A percentile compares a stretch with the other conserved stretches of the same genome.
These are phyloP conservation scores for Pleurotus giganteus DNA, from an alignment of 768 basidiomycete species.

Conservation along the genomic window DNA sequence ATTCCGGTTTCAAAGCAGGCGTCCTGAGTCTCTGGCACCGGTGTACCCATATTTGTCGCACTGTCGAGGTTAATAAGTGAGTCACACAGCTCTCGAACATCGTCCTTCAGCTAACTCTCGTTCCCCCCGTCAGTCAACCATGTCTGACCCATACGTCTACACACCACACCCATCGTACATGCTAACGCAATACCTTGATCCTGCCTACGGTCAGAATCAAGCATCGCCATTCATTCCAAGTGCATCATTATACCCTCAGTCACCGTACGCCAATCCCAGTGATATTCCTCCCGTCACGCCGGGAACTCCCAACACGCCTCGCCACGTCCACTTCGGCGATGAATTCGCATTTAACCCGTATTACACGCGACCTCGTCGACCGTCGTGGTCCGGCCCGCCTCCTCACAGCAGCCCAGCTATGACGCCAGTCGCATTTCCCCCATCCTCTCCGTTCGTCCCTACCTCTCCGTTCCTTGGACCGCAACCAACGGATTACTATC, in stretches of 20 bases:
- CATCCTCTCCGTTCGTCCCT: constrained; percentile 17
- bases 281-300: constrained; percentile 15
- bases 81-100: background rate
- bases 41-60: constrained; percentile 1
- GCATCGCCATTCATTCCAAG: constrained; percentile 45
- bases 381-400: constrained; percentile 40
- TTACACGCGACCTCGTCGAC: constrained; percentile 31
- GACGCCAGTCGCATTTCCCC: constrained; percentile 13
- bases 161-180: constrained; percentile 33
- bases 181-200: constrained; percentile 30
- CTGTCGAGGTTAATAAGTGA: background rate
- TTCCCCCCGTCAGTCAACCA: constrained; percentile 15
- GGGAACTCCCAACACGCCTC: constrained; percentile 26
- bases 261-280: constrained; percentile 31
- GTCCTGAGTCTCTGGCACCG: background rate
- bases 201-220: constrained; percentile 27
- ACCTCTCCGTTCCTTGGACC: constrained; percentile 18
- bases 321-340: constrained; percentile 19
- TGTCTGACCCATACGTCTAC: constrained; percentile 44
- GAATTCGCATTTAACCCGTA: constrained; percentile 20
- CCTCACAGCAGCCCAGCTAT: constrained; percentile 16
- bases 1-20: background rate
- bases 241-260: constrained; percentile 31
- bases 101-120: background rate
- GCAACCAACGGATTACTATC: constrained; percentile 16